Conservation (phyloP, 148 eudicot species). For the Chenopodium quinoa region DNA sequence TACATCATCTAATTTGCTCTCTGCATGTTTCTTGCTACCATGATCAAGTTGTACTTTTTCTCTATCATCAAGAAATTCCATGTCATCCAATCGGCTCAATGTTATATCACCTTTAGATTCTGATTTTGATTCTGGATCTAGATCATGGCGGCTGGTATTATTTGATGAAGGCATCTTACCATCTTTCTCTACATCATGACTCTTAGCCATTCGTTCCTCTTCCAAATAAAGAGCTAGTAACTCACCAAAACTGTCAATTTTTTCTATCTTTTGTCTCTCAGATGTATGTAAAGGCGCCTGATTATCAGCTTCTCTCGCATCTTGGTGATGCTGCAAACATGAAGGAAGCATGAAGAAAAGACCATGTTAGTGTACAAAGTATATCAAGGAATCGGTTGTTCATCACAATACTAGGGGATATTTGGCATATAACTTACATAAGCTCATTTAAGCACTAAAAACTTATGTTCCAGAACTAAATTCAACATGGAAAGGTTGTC, state of each 20-base stretch:
- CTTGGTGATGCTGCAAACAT: conserved; percentile 26
- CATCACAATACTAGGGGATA: background rate
- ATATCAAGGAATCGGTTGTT: background rate
- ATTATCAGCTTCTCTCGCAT: background rate
- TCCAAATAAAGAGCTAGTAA: conserved; percentile 26
- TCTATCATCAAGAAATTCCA: background rate
- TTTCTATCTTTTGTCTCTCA: background rate
- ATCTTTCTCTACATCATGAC: background rate
- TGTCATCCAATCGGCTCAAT: background rate
- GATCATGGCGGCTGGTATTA: background rate
- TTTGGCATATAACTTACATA: background rate
- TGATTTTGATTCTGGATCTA: background rate
- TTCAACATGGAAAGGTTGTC: background rate
- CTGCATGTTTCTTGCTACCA: conserved; percentile 9
- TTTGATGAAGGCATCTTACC: conserved; percentile 6
- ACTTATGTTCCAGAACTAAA: background rate
- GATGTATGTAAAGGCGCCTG: background rate
- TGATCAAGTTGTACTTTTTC: background rate
- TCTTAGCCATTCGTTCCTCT: conserved; percentile 25
- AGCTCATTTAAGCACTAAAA: background rate
- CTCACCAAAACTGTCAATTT: conserved; percentile 27
- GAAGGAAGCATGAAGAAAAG: background rate
- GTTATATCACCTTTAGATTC: background rate
- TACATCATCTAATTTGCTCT: background rate
- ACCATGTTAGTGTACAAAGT: background rate